Evolutionary conservation across 495 filamentous ascomycete genomes (phyloP).

Genomic region (Talaromyces liani): DNA sequence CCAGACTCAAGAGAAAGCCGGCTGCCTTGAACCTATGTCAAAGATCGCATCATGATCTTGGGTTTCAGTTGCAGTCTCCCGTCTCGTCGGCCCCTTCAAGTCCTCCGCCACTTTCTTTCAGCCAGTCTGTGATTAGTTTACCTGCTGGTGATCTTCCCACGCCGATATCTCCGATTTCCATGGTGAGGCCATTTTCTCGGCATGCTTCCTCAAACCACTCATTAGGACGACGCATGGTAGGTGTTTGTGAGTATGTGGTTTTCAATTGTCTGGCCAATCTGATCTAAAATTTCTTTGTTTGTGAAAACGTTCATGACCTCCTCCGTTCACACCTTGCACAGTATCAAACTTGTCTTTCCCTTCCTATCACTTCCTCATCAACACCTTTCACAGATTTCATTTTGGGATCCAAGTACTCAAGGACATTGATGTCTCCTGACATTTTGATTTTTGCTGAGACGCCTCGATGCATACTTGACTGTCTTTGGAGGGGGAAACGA

Average conservation of each 20-base stretch:
- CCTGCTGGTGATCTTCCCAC: neutral
- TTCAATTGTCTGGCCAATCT: neutral
- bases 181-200: neutral
- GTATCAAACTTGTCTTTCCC: neutral
- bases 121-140: conserved; percentile 20
- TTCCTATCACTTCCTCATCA: neutral
- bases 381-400: neutral
- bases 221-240: conserved; percentile 1
- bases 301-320: neutral
- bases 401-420: neutral
- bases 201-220: neutral
- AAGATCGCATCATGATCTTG: conserved; percentile 1
- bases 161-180: conserved; percentile 5
- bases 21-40: conserved; percentile 19
- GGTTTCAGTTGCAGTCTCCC: conserved; percentile 15
- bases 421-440: neutral
- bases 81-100: conserved; percentile 30
- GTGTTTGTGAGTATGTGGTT: neutral
- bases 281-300: neutral
- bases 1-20: conserved; percentile 30
- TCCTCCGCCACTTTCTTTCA: conserved; percentile 36
- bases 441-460: neutral
- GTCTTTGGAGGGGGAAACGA: neutral
- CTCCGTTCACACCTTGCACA: neutral
- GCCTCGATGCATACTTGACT: neutral